These are phyloP conservation scores for Monosporascus sp. DNA, from an alignment of 2,329 filamentous ascomycete genomes.

Conservation along the genomic window DNA sequence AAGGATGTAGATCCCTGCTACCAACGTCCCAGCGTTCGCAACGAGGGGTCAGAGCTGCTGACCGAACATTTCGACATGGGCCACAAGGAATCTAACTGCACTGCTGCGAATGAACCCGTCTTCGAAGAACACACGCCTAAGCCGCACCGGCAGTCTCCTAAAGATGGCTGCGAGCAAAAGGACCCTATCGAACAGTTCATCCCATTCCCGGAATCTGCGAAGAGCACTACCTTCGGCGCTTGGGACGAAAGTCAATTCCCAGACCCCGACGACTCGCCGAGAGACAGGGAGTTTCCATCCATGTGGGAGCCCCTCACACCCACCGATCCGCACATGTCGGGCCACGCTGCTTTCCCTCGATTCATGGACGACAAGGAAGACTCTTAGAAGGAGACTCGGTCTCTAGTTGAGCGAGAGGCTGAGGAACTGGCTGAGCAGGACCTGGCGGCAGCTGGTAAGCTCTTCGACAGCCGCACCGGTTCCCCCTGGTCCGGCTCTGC, in stretches of 20 bases:
- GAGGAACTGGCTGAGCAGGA: constrained; percentile 20
- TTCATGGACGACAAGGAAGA: constrained; percentile 5
- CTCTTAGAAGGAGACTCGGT: constrained; percentile 10
- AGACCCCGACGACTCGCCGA: constrained; percentile 27
- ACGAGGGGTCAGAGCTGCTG: not conserved
- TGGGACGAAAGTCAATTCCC: not conserved
- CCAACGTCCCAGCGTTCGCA: not conserved
- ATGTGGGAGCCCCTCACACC: constrained; percentile 13
- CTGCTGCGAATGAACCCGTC: not conserved
- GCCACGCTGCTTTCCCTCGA: not conserved
- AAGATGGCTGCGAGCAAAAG: not conserved
- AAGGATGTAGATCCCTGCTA: not conserved
- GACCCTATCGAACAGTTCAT: not conserved
- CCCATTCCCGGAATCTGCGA: not conserved
- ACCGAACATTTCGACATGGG: not conserved
- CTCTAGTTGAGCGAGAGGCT: constrained; percentile 12
- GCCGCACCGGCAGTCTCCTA: not conserved
- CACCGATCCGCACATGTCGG: constrained; percentile 1
- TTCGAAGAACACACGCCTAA: not conserved
- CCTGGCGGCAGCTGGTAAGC: constrained; percentile 22
- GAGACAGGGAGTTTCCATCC: constrained; percentile 1
- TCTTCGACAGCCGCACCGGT: constrained; percentile 16
- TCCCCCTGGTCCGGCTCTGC: constrained; percentile 11
- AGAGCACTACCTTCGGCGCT: not conserved
- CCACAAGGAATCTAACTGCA: not conserved